Conservation (phyloP, 2,329 filamentous ascomycete species). For the Coniochaeta pulveracea region DNA sequence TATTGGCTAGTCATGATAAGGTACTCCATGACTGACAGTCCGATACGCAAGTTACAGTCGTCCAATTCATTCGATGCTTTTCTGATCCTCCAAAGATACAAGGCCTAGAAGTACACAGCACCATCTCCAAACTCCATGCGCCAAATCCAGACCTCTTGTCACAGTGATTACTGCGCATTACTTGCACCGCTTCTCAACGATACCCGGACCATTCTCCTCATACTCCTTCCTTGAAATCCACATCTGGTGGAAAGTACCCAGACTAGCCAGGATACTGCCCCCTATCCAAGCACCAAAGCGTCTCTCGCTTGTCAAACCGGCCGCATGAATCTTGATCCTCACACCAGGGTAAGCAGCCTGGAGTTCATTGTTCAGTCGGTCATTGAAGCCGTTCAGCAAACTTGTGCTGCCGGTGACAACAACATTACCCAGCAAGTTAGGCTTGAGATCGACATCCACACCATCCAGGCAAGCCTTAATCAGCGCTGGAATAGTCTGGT, state of each 20-base stretch:
- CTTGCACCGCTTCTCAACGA: conserved; percentile 96
- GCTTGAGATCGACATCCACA: conserved; percentile 81
- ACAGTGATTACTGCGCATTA: conserved; percentile 22
- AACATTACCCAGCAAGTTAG: conserved; percentile 75
- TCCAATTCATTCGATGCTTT: not conserved
- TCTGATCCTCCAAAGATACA: not conserved
- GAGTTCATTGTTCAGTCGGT: conserved; percentile 79
- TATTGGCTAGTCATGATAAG: no score
- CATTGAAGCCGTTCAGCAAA: conserved; percentile 82
- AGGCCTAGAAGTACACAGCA: conserved; percentile 1
- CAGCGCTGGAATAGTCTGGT: conserved; percentile 73
- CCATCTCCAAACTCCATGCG: conserved; percentile 5
- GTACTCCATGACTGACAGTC: no score
- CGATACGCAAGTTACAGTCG: no score
- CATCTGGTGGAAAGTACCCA: conserved; percentile 98
- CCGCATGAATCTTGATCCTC: conserved; percentile 78
- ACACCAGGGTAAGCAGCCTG: conserved; percentile 71
- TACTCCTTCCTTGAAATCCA: conserved; percentile 98
- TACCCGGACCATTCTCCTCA: conserved; percentile 80
- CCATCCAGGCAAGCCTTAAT: conserved; percentile 66
- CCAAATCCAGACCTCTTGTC: conserved; percentile 1
- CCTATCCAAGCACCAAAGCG: conserved; percentile 94
- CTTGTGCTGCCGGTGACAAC: conserved; percentile 85
- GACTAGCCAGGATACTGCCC: conserved; percentile 84
- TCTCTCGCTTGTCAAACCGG: conserved; percentile 75